Evolutionary conservation across 805 yeast species (phyloP), one percentile per base, ranked within the genome.

Genomic region (Candida suzukii): DNA sequence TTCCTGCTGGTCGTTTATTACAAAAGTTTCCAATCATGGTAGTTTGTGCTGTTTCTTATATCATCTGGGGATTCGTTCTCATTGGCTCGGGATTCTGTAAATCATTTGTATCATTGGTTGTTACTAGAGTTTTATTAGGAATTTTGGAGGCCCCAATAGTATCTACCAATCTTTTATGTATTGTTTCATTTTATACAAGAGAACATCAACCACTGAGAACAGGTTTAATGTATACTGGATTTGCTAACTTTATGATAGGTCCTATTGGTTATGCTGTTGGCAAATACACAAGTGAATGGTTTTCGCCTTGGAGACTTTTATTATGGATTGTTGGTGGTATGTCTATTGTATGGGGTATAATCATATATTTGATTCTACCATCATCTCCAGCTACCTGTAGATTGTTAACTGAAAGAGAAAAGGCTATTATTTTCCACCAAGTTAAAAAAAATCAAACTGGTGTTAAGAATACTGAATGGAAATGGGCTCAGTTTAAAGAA

Each of bases 381-480:
- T 59, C 57, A 77, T 43, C 83, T 18, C 86, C 87, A 32, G 61
- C 66, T 9, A 60, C 60, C 17, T 77, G 78, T 14, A 64, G 73
- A 68, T 76, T 70, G 51, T 56, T 75, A 44, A 61, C 58, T 14
- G 70, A 68, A 21, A 66, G 67, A 42, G 83, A 75, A 52, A 70
- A 63, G 49, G 49, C 58, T 9, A 56, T 67, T 53, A 73, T 74
- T 18, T 71, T 80, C 22, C 75, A 74, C 50, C 68, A 83, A 49
- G 75, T 81, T 43, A 71, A 79, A 49, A 54, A 53, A 7, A 78
- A 77, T 54, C 73, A 78, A 50, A 80, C 77, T 47, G 86, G 84
- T 37, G 72, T 73, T 52, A 83, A 81, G 44, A 71, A 68, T 48
- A 70, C 61, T 46, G 60, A 60, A 34, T 74, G 78, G 66, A 80